Base-by-base conservation (phyloP, 768 basidiomycete genomes). In the Tulasnella calospora region DNA sequence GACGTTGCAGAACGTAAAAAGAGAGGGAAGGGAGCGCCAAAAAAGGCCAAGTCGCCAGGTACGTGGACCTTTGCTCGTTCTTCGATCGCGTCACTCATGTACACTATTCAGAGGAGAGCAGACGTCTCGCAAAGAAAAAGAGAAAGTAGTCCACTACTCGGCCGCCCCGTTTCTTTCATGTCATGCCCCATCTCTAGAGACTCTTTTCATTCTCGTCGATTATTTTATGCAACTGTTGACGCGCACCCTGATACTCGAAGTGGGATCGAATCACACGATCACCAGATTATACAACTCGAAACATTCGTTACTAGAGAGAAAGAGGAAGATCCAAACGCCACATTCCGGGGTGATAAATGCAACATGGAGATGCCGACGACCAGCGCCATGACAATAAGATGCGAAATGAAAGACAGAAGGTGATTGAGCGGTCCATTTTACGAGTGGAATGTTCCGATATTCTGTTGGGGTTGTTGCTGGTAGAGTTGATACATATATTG, bases 401-500 rank as follows among this genome's bases (percentile, higher is more conserved):
- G 51, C 30, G 61, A 67, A 67, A 35, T 13, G 61, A 67, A 67
- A 23, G 61, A 67, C 33, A n/a, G 33, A 12, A 67, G 27, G 61
- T 30, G 61, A 67, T 67, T 67, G 61, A 35, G 61, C 27, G 27
- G 61, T 8, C 10, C 33, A 30, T 67, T 36, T 78, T 79, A 91
- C 81, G 88, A 84, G 84, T 90, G 90, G 88, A 91, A 94, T 74
- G 91, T 83, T 82, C 93, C 92, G 90, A 94, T 92, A 84, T 92
- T 91, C 80, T 89, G 89, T 81, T 89, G 90, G 85, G 92, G 91
- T 84, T 79, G 85, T 92, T 78, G 92, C 44, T 79, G 80, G 85
- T 94, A 94, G 83, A 92, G 87, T 85, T 91, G 91, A 83, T 93
- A 93, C 92, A 94, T 91, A 86, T 94, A 94, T 78, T 90, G 88